A percentile compares a stretch with the other conserved stretches of the same genome.
These are phyloP conservation scores for Lactarius pseudohatsudake DNA, from an alignment of 768 basidiomycete genomes.

Conservation along the genomic window DNA sequence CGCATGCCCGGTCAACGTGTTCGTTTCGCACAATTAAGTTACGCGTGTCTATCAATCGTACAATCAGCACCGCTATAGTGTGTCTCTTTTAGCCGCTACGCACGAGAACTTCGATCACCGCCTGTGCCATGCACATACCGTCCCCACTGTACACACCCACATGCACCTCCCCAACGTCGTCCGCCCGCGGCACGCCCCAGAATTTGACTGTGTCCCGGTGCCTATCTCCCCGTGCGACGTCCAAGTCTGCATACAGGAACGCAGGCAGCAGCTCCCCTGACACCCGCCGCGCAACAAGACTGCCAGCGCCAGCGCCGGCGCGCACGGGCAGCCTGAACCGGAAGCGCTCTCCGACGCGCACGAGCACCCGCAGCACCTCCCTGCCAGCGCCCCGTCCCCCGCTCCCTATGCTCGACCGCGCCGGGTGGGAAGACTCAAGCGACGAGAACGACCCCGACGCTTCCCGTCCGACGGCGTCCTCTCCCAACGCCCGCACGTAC, in stretches of 20 bases:
- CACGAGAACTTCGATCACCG: conserved; percentile 29
- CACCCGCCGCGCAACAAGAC: conserved; percentile 21
- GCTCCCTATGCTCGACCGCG: conserved; percentile 31
- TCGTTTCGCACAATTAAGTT: conserved; percentile 7
- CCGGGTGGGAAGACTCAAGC: conserved; percentile 56
- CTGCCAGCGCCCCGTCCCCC: conserved; percentile 5
- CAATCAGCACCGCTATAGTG: conserved; percentile 7
- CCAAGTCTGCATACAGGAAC: conserved; percentile 28
- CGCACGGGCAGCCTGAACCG: conserved; percentile 28
- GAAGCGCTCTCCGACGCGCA: conserved; percentile 29
- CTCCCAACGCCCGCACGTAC: conserved; percentile 69
- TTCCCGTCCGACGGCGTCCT: conserved; percentile 41
- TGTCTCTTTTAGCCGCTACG: conserved; percentile 24
- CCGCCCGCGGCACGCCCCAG: conserved; percentile 29
- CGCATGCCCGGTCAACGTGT: conserved; percentile 18
- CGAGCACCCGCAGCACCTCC: conserved; percentile 28
- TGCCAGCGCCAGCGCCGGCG: conserved; percentile 5
- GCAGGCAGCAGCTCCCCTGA: conserved; percentile 25
- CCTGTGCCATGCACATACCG: conserved; percentile 26
- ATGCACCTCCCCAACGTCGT: conserved; percentile 29
- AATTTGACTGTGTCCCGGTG: conserved; percentile 29
- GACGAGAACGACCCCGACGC: conserved; percentile 57
- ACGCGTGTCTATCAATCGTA: conserved; percentile 13
- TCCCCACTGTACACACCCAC: conserved; percentile 24
- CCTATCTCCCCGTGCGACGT: conserved; percentile 20